Conservation (phyloP, 2,329 filamentous ascomycete species). For the Aspergillus unguis region DNA sequence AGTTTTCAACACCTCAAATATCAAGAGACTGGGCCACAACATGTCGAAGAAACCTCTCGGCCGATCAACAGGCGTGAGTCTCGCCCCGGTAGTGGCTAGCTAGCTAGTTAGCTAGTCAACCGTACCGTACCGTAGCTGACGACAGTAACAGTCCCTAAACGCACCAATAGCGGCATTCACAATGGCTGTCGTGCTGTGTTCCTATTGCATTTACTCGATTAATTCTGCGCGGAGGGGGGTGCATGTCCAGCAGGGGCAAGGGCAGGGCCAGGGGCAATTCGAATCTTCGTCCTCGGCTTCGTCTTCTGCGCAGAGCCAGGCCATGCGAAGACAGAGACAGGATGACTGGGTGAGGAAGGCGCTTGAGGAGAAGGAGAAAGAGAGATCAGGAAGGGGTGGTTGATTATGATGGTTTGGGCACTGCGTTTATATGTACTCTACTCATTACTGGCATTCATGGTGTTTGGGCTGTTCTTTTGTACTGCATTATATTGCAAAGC, state of each 20-base stretch:
- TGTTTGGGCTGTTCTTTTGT: not conserved
- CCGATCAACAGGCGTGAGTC: conserved; percentile 22
- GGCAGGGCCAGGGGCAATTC: not conserved
- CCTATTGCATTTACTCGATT: conserved; percentile 64
- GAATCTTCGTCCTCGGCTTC: not conserved
- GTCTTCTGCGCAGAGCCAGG: not conserved
- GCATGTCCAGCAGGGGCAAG: not conserved
- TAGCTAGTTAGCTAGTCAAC: not conserved
- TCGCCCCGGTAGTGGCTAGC: not conserved
- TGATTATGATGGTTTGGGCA: not conserved
- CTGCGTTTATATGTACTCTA: not conserved
- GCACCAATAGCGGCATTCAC: conserved; percentile 62
- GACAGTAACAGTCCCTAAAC: conserved; percentile 47
- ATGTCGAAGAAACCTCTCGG: conserved; percentile 21
- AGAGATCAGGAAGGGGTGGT: conserved; percentile 6
- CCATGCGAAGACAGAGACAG: not conserved
- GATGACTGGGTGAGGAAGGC: conserved; percentile 30
- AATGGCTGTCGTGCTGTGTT: conserved; percentile 59
- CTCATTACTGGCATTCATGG: no score
- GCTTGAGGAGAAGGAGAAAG: conserved; percentile 29
- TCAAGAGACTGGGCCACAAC: not conserved
- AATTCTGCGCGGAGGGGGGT: conserved; percentile 65
- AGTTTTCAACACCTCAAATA: not conserved
- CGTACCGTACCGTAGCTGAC: conserved; percentile 1
- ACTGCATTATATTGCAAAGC: not conserved